Evolutionary conservation across 177 flowering plant species (phyloP).

Genomic region (Vitis hybrid): DNA sequence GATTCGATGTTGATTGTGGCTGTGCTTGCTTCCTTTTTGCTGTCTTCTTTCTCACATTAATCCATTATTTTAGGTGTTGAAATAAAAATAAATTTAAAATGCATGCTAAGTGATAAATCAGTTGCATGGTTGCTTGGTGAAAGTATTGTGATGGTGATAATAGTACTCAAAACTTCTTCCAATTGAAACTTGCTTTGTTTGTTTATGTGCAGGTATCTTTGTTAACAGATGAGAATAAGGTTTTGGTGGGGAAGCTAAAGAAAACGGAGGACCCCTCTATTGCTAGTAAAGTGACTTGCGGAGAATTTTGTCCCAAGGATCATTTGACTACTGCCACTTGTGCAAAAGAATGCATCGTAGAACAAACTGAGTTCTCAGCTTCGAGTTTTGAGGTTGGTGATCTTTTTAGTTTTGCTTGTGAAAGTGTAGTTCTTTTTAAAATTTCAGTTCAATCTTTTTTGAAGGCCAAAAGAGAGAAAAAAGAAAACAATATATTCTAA

Average conservation of each 20-base stretch:
- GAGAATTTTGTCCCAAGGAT: conserved; percentile 12
- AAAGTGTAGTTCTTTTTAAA: neutral
- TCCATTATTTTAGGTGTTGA: no score
- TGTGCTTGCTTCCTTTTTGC: no score
- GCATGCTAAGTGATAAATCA: no score
- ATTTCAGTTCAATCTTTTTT: neutral
- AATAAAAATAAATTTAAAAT: no score
- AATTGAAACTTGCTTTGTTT: neutral
- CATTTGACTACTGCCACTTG: conserved; percentile 20
- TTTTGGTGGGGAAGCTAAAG: conserved; percentile 33
- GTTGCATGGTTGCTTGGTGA: no score
- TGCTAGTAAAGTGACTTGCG: conserved; percentile 14
- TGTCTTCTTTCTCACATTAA: no score
- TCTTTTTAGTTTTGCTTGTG: neutral
- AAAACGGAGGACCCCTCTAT: conserved; percentile 23
- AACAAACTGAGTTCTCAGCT: conserved; percentile 18
- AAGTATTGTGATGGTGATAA: no score
- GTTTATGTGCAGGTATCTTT: conserved; percentile 46
- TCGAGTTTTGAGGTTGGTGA: conserved; percentile 31
- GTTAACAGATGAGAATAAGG: conserved; percentile 41
- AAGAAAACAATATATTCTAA: no score
- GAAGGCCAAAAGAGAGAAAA: neutral
- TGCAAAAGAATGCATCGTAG: conserved; percentile 28
- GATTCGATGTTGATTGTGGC: neutral
- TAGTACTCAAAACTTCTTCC: neutral